Evolutionary conservation across 345 rosid species (phyloP), one percentile per base, ranked within the genome.

Genomic region (Populus alba): DNA sequence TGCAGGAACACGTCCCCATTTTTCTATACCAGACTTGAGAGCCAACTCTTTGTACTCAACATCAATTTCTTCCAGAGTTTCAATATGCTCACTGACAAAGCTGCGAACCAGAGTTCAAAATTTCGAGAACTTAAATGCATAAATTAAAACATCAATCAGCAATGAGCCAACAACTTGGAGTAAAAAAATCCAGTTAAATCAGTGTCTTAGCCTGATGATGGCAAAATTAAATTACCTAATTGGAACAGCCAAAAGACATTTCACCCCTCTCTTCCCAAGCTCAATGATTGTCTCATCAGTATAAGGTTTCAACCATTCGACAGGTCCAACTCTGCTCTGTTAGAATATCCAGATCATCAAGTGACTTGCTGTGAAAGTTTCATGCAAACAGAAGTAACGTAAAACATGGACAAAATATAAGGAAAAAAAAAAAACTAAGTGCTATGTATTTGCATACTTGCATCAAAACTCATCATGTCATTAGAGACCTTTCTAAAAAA

Each of bases 301-400:
- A 76, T 96, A 96, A n/a, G 99, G 99, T 83, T 92, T 96, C 87
- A 96, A 80, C 98, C 99, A 96, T 81, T 96, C 99, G 86, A 96
- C 98, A 5, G 99, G 99, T 76, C 99, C 99, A 72, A 96, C 99
- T 89, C 99, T 89, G 87, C 98, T 96, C 99, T 94, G 97, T 80
- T 83, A 73, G 66, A 85, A 75, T 62, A 81, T 77, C 70, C 70
- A 74, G 23, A 77, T 23, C 25, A 51, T 81, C 75, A 84, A 76
- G 80, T 47, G 25, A 62, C 37, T 27, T 6, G 17, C 76, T 37
- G 78, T 41, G 51, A 61, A 25, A 53, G 41, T 49, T 31, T 2
- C 45, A 45, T 10, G 71, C 53, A 78, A 65, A 53, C 6, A 20
- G 23, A 53, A 18, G 59, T 38, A 49, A 8, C 51, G 57, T 9